Percentiles rank a stretch among this genome's conserved stretches.
phyloP scores from a whole-genome alignment of 1,139 yeast genomes.

The Debaryomyces fabryi region DNA sequence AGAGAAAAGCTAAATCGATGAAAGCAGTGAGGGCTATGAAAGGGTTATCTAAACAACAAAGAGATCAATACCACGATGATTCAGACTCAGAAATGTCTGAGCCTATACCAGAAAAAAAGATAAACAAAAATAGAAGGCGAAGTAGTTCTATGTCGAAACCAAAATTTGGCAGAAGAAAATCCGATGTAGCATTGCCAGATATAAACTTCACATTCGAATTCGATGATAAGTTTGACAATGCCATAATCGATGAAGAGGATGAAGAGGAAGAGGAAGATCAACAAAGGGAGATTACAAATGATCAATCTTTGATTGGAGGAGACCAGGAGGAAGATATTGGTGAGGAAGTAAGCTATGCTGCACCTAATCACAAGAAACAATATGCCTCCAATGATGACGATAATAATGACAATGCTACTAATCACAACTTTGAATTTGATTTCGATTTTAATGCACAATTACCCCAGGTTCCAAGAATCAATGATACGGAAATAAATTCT shows the following conservation, averaged over 20 bases:
- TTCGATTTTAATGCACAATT: slow-evolving; percentile 43
- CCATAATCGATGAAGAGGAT: slow-evolving; percentile 23
- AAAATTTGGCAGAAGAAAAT: slow-evolving; percentile 41
- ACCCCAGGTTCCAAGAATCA: slow-evolving; percentile 52
- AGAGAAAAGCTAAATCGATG: slow-evolving; percentile 58
- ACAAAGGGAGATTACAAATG: slow-evolving; percentile 16
- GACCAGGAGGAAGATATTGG: slow-evolving; percentile 65
- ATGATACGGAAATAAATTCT: slow-evolving; percentile 57
- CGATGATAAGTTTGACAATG: slow-evolving; percentile 32
- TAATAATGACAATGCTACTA: slow-evolving; percentile 14
- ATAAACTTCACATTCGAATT: slow-evolving; percentile 63
- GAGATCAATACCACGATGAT: slow-evolving; percentile 13
- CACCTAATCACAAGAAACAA: slow-evolving; percentile 11
- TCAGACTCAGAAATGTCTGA: slow-evolving; percentile 6
- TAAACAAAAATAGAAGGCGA: slow-evolving; percentile 15
- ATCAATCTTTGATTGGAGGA: slow-evolving; percentile 9
- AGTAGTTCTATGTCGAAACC: slow-evolving; percentile 26
- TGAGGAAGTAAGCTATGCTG: slow-evolving; percentile 50
- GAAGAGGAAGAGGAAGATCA: slow-evolving; percentile 17
- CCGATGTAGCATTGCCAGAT: slow-evolving; percentile 48
- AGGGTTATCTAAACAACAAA: slow-evolving; percentile 14
- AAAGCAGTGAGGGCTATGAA: slow-evolving; percentile 52
- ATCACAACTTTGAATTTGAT: slow-evolving; percentile 26
- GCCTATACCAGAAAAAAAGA: slow-evolving; percentile 9
- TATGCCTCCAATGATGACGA: slow-evolving; percentile 12